Conservation (phyloP, 2,329 filamentous ascomycete genomes). For the Nigrospora oryzae region DNA sequence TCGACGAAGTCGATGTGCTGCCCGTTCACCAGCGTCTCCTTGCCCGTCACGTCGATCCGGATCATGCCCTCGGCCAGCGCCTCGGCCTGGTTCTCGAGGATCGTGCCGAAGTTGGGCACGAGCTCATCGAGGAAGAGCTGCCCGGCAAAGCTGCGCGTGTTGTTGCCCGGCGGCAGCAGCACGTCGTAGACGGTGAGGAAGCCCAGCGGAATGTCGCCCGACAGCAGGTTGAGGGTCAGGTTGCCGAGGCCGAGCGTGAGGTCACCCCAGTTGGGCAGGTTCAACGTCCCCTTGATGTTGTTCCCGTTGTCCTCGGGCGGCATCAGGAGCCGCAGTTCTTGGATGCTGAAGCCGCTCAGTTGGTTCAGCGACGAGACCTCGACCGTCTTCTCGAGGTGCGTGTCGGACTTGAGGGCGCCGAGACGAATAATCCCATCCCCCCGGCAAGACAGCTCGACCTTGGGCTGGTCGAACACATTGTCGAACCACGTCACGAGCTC, state of each 20-base stretch:
- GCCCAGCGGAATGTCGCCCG: constrained; percentile 29
- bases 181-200: constrained; percentile 28
- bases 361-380: constrained; percentile 27
- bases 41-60: constrained; percentile 30
- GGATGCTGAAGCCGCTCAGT: constrained; percentile 28
- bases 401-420: constrained; percentile 25
- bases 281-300: constrained; percentile 33
- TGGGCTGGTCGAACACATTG: constrained; percentile 26
- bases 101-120: constrained; percentile 28
- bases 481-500: constrained; percentile 31
- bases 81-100: constrained; percentile 27
- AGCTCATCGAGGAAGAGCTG: constrained; percentile 30
- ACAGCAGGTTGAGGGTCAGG: constrained; percentile 33
- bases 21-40: constrained; percentile 30
- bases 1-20: constrained; percentile 35
- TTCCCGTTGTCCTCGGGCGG: constrained; percentile 25
- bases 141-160: constrained; percentile 29
- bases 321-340: constrained; percentile 25
- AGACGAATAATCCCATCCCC: constrained; percentile 28
- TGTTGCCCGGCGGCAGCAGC: constrained; percentile 31
- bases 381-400: constrained; percentile 32
- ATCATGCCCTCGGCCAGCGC: constrained; percentile 30
- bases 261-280: constrained; percentile 34
- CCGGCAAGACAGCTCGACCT: constrained; percentile 26
- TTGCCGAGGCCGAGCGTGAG: constrained; percentile 36